These are phyloP conservation scores for Plenodomus lindquistii DNA, from an alignment of 2,329 filamentous ascomycete species.

Conservation along the genomic window DNA sequence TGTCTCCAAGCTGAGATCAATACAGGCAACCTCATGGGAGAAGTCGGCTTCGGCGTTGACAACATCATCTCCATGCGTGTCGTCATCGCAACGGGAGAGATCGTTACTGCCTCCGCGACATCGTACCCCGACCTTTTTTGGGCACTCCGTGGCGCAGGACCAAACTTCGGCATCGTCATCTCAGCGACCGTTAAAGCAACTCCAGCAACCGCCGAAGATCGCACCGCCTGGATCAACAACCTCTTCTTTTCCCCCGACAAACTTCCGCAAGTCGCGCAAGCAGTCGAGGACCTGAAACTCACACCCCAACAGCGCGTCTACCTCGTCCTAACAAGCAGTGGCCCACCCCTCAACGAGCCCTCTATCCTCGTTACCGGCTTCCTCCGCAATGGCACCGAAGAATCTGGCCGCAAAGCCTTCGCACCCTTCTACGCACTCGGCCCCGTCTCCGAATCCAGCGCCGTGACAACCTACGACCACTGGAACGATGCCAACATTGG, in stretches of 20 bases:
- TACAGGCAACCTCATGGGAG: slow-evolving; percentile 54
- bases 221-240: slow-evolving; percentile 29
- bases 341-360: slow-evolving; percentile 23
- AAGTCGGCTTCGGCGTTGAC: slow-evolving; percentile 59
- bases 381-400: slow-evolving; percentile 40
- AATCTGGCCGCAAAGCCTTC: slow-evolving; percentile 39
- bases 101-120: slow-evolving; percentile 34
- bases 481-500: slow-evolving; percentile 48
- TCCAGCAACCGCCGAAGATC: slow-evolving; percentile 25
- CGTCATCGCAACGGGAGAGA: slow-evolving; percentile 29
- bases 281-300: slow-evolving; percentile 44
- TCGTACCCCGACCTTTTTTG: slow-evolving; percentile 40
- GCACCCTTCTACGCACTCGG: slow-evolving; percentile 42
- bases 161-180: slow-evolving; percentile 41
- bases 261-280: slow-evolving; percentile 39
- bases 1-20: background rate
- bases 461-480: slow-evolving; percentile 39
- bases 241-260: slow-evolving; percentile 31
- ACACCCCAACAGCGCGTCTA: slow-evolving; percentile 43
- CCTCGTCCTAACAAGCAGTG: slow-evolving; percentile 38
- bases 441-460: slow-evolving; percentile 19
- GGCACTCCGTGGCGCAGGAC: slow-evolving; percentile 43
- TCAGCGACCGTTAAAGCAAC: slow-evolving; percentile 46
- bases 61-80: slow-evolving; percentile 45
- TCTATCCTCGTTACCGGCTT: slow-evolving; percentile 35